Conservation (phyloP, 306 rosid species). For the Gastrolobium villosum region DNA sequence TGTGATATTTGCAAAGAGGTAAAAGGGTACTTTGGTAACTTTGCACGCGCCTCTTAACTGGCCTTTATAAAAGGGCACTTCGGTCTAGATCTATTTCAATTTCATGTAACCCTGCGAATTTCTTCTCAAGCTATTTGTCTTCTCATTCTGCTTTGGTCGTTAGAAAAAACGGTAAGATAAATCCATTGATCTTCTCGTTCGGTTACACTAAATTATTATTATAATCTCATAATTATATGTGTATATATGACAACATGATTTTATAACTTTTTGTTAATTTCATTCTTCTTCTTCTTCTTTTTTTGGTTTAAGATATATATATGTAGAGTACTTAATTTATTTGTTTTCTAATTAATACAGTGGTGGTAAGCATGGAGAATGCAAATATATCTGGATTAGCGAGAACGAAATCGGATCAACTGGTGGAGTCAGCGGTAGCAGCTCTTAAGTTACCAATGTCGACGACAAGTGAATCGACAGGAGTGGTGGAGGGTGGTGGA, state of each 20-base stretch:
- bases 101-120: slow-evolving; percentile 34
- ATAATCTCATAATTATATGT: too few relatives aligned
- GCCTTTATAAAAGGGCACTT: slow-evolving; percentile 47
- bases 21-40: slow-evolving; percentile 63
- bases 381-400: slow-evolving; percentile 55
- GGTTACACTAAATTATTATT: neutral
- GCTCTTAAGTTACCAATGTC: slow-evolving; percentile 59
- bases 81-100: slow-evolving; percentile 1
- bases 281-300: too few relatives aligned
- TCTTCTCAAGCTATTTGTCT: slow-evolving; percentile 26
- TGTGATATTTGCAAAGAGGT: neutral
- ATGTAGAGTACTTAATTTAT: neutral
- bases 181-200: neutral
- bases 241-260: too few relatives aligned
- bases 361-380: slow-evolving; percentile 63
- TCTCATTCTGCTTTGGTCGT: slow-evolving; percentile 20
- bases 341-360: neutral
- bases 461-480: slow-evolving; percentile 28
- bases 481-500: slow-evolving; percentile 50
- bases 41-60: slow-evolving; percentile 38
- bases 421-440: slow-evolving; percentile 57
- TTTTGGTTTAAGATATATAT: neutral
- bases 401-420: slow-evolving; percentile 83
- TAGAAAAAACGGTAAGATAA: slow-evolving; percentile 2
- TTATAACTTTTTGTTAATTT: too few relatives aligned